phyloP scores from a whole-genome alignment of 192 early-diverging fungal species.

The Linnemannia elongata region DNA sequence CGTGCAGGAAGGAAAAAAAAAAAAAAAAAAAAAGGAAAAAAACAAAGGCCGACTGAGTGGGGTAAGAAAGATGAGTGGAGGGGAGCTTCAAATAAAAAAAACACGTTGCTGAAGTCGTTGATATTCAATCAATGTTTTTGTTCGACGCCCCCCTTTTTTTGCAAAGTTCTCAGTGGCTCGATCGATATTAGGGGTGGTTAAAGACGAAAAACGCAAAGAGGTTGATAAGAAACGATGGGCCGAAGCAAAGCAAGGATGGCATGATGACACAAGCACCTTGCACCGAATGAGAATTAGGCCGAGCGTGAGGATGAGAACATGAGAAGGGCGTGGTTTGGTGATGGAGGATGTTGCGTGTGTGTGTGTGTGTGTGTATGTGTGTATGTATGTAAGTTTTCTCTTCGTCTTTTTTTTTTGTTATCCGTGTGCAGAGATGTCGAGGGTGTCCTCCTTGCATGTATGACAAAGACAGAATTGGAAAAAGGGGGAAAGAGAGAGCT shows the following conservation, averaged over 20 bases:
- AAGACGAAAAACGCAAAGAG: neutral
- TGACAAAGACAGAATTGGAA: conserved; percentile 35
- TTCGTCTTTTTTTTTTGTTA: neutral
- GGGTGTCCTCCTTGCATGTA: conserved; percentile 24
- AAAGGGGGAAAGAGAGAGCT: neutral
- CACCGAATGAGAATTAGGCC: neutral
- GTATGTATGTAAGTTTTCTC: neutral
- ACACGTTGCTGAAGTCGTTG: neutral
- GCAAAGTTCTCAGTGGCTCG: neutral
- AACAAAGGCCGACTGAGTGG: no score
- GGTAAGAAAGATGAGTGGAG: neutral
- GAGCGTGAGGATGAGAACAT: conserved; percentile 10
- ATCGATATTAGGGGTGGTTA: neutral
- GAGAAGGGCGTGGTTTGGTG: neutral
- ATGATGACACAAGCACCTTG: neutral
- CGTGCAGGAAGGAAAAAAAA: conserved; percentile 2
- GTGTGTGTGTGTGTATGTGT: neutral
- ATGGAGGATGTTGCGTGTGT: neutral
- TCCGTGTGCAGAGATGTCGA: conserved; percentile 3
- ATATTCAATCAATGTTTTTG: neutral
- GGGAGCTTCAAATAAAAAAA: conserved; percentile 6
- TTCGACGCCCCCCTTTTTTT: neutral
- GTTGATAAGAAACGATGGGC: neutral
- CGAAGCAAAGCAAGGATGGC: neutral
- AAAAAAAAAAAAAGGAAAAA: neutral